Base-by-base conservation (phyloP, 768 basidiomycete genomes). In the Scleroderma citrinum region DNA sequence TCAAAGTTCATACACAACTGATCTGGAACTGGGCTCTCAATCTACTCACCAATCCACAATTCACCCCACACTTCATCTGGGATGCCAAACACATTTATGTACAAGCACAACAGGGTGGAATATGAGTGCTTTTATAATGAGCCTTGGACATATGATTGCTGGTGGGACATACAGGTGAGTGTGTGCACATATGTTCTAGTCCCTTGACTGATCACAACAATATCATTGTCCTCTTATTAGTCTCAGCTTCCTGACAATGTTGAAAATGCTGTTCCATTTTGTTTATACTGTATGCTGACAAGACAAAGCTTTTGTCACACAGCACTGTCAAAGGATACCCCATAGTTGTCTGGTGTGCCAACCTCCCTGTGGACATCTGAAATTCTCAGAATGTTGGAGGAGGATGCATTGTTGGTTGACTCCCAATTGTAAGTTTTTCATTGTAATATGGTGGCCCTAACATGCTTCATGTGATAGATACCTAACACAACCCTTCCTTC, bases 211-310 rank as follows among this genome's bases (percentile, higher is more conserved):
- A n/a, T n/a, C n/a, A n/a, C n/a, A n/a, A n/a, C n/a, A n/a, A n/a
- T n/a, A 19, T 35, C 12, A 13, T 35, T 13, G 13, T 35, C 34
- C n/a, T 5, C 34, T 10, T 35, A 7, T 14, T 13, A 35, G 34
- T 35, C 34, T 10, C 34, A 35, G 7, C 34, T 35, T 10, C 34
- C 45, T 35, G n/a, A n/a, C n/a, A 16, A 46, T 23, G 24, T 10
- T 8, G 14, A 0, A 23, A 10, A 53, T 16, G 65, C 55, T 0
- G 59, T 61, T 13, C 66, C 69, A 0, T 55, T 70, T 13, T 52
- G 7, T 58, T 69, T 17, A 66, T 72, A 21, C 35, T 74, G 0
- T 73, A 72, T 60, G 68, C 71, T 11, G 70, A 74, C 53, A 74
- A 73, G 41, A 66, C 67, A 1, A 54, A 63, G 8, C 55, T 73